These are phyloP conservation scores for Zygoascus biomembranicola DNA, from an alignment of 805 yeast species.

Conservation along the genomic window DNA sequence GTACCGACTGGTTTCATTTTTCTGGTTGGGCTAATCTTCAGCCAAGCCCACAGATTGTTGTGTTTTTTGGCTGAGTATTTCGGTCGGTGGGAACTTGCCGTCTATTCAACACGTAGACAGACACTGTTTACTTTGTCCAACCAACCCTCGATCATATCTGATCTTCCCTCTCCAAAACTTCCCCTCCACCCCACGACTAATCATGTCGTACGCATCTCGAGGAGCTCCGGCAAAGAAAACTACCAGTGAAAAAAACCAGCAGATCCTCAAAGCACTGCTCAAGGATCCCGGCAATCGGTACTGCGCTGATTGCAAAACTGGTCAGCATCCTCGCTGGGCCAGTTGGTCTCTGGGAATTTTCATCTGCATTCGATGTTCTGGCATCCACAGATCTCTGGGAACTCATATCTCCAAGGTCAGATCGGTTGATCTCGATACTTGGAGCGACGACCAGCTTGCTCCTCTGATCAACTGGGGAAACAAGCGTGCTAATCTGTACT, in stretches of 20 bases:
- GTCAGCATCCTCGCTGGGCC: conserved; percentile 95
- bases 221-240: conserved; percentile 18
- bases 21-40: too few relatives aligned
- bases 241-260: conserved; percentile 48
- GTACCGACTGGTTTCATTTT: too few relatives aligned
- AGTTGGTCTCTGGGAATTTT: conserved; percentile 93
- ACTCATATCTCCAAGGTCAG: conserved; percentile 77
- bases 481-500: conserved; percentile 62
- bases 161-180: not conserved
- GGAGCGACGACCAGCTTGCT: conserved; percentile 89
- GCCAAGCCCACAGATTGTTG: too few relatives aligned
- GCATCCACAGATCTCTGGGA: conserved; percentile 91
- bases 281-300: conserved; percentile 66
- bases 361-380: conserved; percentile 85
- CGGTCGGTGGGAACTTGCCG: too few relatives aligned
- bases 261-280: conserved; percentile 64
- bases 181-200: not conserved
- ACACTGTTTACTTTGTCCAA: too few relatives aligned
- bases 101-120: too few relatives aligned
- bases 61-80: too few relatives aligned
- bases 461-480: conserved; percentile 86
- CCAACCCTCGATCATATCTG: too few relatives aligned
- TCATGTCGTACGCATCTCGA: conserved; percentile 8
- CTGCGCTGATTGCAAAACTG: conserved; percentile 88
- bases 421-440: conserved; percentile 88